These are phyloP conservation scores for Fibroporia radiculosa DNA, from an alignment of 768 basidiomycete species.

Conservation along the genomic window DNA sequence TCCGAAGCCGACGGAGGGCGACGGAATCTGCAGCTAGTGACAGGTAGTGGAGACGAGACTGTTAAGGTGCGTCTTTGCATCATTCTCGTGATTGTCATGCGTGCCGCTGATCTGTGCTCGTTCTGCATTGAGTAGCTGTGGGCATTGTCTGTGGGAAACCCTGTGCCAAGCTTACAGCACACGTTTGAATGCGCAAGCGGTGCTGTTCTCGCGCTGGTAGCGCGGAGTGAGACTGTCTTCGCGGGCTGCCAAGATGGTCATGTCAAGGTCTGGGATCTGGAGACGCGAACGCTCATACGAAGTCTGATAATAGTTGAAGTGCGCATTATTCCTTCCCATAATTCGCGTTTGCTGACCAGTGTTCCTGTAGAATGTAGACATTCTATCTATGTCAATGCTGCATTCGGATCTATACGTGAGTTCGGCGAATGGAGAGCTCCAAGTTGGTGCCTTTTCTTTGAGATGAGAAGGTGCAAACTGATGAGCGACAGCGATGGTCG, in stretches of 20 bases:
- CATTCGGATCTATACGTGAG: slow-evolving; percentile 44
- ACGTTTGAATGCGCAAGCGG: slow-evolving; percentile 69
- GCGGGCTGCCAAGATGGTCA: slow-evolving; percentile 94
- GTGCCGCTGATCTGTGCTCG: not conserved
- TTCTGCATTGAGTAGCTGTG: slow-evolving; percentile 46
- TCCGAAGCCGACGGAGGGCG: slow-evolving; percentile 13
- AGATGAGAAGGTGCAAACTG: not conserved
- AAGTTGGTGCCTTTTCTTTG: slow-evolving; percentile 35
- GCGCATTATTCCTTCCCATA: slow-evolving; percentile 3
- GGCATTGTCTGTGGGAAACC: slow-evolving; percentile 35
- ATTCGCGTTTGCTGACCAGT: not conserved
- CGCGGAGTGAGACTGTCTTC: slow-evolving; percentile 72
- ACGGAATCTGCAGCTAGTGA: slow-evolving; percentile 40
- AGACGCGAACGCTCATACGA: slow-evolving; percentile 80
- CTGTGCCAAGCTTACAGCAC: slow-evolving; percentile 43
- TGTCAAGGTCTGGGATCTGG: slow-evolving; percentile 85
- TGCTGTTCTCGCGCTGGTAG: slow-evolving; percentile 76
- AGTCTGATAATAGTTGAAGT: slow-evolving; percentile 85
- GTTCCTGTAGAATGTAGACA: slow-evolving; percentile 55
- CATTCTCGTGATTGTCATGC: not conserved
- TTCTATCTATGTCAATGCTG: slow-evolving; percentile 72
- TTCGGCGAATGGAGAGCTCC: slow-evolving; percentile 52
- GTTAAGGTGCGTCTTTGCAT: slow-evolving; percentile 52
- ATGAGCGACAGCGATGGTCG: slow-evolving; percentile 57
- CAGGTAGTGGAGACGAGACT: slow-evolving; percentile 86